Percentiles rank a stretch among this genome's conserved stretches.
Evolutionary conservation across 768 basidiomycete species (phyloP).

Genomic region (Pisolithus orientalis): DNA sequence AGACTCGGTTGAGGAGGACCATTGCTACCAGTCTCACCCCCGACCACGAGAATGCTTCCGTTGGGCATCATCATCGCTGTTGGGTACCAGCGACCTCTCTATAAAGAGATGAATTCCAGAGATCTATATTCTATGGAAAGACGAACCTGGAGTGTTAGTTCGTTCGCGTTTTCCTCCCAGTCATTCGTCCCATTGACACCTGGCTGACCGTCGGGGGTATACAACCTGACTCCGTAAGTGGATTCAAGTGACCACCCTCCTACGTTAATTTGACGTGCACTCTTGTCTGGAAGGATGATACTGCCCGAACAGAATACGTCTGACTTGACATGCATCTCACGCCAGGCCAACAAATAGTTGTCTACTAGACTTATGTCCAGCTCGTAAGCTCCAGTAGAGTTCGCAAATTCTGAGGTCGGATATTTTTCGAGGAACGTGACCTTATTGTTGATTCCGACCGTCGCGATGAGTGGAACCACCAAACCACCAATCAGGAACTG

Average conservation of each 20-base stretch:
- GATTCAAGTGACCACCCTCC: slow-evolving; percentile 59
- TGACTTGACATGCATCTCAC: slow-evolving; percentile 67
- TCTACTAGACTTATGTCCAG: slow-evolving; percentile 55
- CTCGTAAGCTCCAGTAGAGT: slow-evolving; percentile 76
- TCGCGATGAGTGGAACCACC: slow-evolving; percentile 67
- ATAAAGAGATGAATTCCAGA: background rate
- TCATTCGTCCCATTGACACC: slow-evolving; percentile 73
- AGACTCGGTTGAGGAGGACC: slow-evolving; percentile 59
- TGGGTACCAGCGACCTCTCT: slow-evolving; percentile 71
- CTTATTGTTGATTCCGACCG: slow-evolving; percentile 76
- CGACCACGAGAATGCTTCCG: slow-evolving; percentile 66
- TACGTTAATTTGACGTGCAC: slow-evolving; percentile 31
- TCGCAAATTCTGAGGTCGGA: slow-evolving; percentile 55
- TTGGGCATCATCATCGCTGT: slow-evolving; percentile 64
- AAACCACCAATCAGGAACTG: slow-evolving; percentile 51
- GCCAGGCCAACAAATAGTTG: slow-evolving; percentile 50
- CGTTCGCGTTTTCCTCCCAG: slow-evolving; percentile 67
- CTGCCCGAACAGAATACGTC: slow-evolving; percentile 79
- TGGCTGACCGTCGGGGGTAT: slow-evolving; percentile 58
- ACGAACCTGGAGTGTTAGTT: slow-evolving; percentile 55
- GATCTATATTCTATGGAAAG: too few relatives aligned
- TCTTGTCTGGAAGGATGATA: slow-evolving; percentile 70
- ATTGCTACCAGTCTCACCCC: slow-evolving; percentile 71
- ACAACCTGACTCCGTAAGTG: slow-evolving; percentile 68
- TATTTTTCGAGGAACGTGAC: slow-evolving; percentile 73